Evolutionary conservation across 441 rosid species (phyloP).

Genomic region (Gossypium gossypioides): DNA sequence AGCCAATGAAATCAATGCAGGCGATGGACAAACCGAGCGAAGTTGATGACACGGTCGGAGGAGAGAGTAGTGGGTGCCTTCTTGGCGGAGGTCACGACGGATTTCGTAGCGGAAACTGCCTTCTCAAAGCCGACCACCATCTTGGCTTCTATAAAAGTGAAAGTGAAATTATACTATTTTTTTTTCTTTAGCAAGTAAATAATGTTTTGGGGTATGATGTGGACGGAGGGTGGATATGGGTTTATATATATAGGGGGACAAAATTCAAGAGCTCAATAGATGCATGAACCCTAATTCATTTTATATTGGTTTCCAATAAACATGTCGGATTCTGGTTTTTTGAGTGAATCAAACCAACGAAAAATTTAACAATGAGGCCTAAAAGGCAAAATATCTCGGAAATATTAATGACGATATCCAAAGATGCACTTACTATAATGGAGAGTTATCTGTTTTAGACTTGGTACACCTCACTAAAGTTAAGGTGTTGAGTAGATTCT

Average conservation of each 20-base stretch:
- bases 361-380: not conserved
- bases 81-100: slow-evolving; percentile 4
- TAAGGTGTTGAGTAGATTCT: not conserved
- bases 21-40: slow-evolving; percentile 28
- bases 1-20: not conserved
- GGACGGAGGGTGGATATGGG: not conserved
- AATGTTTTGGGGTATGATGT: not conserved
- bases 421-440: not conserved
- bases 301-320: not conserved
- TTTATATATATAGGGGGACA: not conserved
- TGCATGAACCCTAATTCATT: slow-evolving; percentile 2
- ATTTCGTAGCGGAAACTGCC: not conserved
- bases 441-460: not conserved
- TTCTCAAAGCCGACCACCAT: slow-evolving; percentile 22
- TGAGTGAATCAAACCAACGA: not conserved
- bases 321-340: not conserved
- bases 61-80: slow-evolving; percentile 6
- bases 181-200: not conserved
- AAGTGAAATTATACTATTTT: not conserved
- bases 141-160: not conserved
- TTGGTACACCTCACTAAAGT: not conserved
- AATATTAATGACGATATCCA: not conserved
- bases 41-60: slow-evolving; percentile 27
- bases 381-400: slow-evolving; percentile 1
- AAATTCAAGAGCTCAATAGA: not conserved